A percentile compares a stretch with the other conserved stretches of the same genome.
Evolutionary conservation across 192 early-diverging fungal species (phyloP).

Genomic region (Fimicolochytrium jonesii): DNA sequence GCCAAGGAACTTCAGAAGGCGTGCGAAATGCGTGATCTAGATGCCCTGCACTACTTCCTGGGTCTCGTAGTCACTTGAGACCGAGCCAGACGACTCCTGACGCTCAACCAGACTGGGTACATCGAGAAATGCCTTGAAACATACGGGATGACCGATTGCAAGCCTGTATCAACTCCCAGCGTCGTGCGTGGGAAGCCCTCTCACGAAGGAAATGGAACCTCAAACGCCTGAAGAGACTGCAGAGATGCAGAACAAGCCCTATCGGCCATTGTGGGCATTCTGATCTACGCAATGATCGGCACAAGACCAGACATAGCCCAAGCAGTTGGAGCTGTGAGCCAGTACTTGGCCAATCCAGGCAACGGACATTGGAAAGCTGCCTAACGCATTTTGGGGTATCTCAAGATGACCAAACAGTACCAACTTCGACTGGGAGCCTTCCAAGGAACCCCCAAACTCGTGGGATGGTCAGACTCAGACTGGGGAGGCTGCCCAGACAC

Average conservation of each 20-base stretch:
- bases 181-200: not conserved
- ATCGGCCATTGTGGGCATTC: not conserved
- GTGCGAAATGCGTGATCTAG: too few species aligned
- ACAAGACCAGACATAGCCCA: conserved; percentile 4
- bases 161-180: conserved; percentile 3
- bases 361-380: conserved; percentile 1
- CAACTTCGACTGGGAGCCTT: too few species aligned
- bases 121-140: too few species aligned
- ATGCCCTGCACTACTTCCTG: too few species aligned
- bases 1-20: too few species aligned
- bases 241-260: conserved; percentile 2
- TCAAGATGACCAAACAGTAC: too few species aligned
- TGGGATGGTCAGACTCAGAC: conserved; percentile 36
- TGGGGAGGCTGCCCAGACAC: conserved; percentile 34
- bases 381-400: conserved; percentile 24
- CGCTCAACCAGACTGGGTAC: too few species aligned
- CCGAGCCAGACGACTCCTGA: too few species aligned
- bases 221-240: not conserved
- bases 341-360: conserved; percentile 5
- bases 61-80: too few species aligned
- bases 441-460: not conserved
- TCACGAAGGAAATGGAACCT: not conserved
- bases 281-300: conserved; percentile 10
- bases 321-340: not conserved
- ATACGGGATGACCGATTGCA: not conserved